Evolutionary conservation across 2,329 filamentous ascomycete species (phyloP).

Genomic region (Dendrostoma leiphaemia): DNA sequence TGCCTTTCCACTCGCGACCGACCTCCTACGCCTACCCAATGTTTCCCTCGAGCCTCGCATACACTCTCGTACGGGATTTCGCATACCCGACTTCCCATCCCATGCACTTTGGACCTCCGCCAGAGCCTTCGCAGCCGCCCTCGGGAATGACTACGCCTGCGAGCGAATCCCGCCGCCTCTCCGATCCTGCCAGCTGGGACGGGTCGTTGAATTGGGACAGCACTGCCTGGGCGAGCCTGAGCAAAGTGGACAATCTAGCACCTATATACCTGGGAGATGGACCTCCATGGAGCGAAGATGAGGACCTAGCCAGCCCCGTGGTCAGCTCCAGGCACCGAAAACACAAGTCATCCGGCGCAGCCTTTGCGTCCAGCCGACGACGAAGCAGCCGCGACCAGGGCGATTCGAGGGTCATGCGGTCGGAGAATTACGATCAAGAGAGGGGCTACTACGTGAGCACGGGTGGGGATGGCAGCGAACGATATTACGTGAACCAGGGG

Average conservation of each 20-base stretch:
- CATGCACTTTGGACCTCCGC: conserved; percentile 90
- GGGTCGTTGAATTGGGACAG: conserved; percentile 58
- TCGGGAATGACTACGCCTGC: conserved; percentile 83
- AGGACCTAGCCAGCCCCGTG: conserved; percentile 89
- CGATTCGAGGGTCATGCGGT: conserved; percentile 41
- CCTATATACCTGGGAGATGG: conserved; percentile 84
- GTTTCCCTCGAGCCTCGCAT: conserved; percentile 81
- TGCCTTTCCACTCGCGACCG: conserved; percentile 70
- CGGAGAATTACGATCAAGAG: conserved; percentile 55
- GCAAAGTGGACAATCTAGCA: conserved; percentile 69
- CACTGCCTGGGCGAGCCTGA: conserved; percentile 52
- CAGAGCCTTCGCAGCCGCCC: conserved; percentile 65
- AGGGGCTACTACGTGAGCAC: conserved; percentile 66
- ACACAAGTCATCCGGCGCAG: conserved; percentile 67
- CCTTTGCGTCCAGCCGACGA: conserved; percentile 44
- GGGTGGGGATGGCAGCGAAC: conserved; percentile 68
- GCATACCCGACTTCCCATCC: conserved; percentile 82
- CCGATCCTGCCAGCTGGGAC: conserved; percentile 79
- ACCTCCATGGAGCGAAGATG: conserved; percentile 91
- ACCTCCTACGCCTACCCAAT: conserved; percentile 78
- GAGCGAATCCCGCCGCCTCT: conserved; percentile 77
- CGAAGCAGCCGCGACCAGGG: conserved; percentile 42
- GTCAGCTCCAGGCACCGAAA: conserved; percentile 83
- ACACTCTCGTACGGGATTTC: conserved; percentile 93
- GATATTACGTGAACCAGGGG: conserved; percentile 70